Percentiles rank a stretch among this genome's conserved stretches.
These are phyloP conservation scores for Rutstroemia sp. DNA, from an alignment of 2,329 filamentous ascomycete species.

Conservation along the genomic window DNA sequence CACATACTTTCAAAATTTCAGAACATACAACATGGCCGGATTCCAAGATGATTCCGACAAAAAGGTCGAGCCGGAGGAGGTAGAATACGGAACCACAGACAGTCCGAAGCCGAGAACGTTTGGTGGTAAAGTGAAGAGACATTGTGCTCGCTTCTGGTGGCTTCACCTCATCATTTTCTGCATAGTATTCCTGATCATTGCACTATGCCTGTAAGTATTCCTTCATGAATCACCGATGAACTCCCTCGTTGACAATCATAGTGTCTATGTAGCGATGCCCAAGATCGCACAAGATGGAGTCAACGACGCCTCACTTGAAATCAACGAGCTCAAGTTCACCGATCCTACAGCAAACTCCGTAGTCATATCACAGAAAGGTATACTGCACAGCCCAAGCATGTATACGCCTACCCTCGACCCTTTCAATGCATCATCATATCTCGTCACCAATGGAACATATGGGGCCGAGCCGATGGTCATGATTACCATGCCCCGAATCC, in stretches of 20 bases:
- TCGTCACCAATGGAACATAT: constrained; percentile 33
- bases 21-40: not conserved
- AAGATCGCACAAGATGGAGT: constrained; percentile 48
- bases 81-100: constrained; percentile 1
- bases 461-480: constrained; percentile 22
- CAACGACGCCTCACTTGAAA: constrained; percentile 41
- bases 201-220: constrained; percentile 46
- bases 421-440: constrained; percentile 44
- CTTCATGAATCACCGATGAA: not conserved
- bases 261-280: constrained; percentile 52
- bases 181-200: constrained; percentile 43
- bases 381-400: constrained; percentile 39
- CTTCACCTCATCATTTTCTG: constrained; percentile 42
- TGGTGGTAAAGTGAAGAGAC: constrained; percentile 24
- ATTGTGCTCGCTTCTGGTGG: constrained; percentile 44
- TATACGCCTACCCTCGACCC: constrained; percentile 47
- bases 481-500: constrained; percentile 26
- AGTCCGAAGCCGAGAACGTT: constrained; percentile 2
- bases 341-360: constrained; percentile 42
- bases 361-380: constrained; percentile 39
- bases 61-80: not conserved
- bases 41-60: constrained; percentile 4
- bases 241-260: constrained; percentile 20
- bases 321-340: constrained; percentile 43
- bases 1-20: not conserved